phyloP scores from a whole-genome alignment of 1,284 basidiomycete species.

The Ustilago esculenta region DNA sequence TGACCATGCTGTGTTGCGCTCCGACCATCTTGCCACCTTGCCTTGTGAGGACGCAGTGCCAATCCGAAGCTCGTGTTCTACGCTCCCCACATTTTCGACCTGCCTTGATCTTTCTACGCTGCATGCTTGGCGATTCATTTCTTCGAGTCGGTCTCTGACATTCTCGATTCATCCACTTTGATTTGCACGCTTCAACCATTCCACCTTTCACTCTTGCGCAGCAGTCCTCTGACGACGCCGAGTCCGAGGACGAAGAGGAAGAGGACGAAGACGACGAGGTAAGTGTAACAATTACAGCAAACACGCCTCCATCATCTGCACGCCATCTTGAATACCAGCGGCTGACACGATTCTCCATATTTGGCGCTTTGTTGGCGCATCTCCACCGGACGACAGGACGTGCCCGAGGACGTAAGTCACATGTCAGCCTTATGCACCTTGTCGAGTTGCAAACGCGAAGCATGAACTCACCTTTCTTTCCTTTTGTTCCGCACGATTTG shows the following conservation, averaged over 20 bases:
- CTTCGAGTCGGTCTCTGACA: slow-evolving; percentile 4
- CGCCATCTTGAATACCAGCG: too few species aligned
- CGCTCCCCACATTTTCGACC: too few species aligned
- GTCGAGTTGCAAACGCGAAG: background rate
- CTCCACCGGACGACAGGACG: slow-evolving; percentile 51
- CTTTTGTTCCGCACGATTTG: background rate
- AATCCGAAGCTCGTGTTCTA: too few species aligned
- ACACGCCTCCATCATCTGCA: too few species aligned
- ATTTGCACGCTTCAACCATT: background rate
- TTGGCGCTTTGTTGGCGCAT: too few species aligned
- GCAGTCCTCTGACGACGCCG: slow-evolving; percentile 37
- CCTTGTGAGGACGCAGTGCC: too few species aligned
- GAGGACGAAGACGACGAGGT: slow-evolving; percentile 50
- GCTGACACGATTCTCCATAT: too few species aligned
- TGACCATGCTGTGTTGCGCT: too few species aligned
- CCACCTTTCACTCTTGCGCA: slow-evolving; percentile 3
- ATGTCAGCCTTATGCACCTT: background rate
- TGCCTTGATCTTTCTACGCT: too few species aligned
- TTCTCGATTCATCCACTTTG: background rate
- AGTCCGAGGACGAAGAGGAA: slow-evolving; percentile 50
- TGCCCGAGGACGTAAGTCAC: slow-evolving; percentile 64
- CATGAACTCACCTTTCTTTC: background rate
- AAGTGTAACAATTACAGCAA: slow-evolving; percentile 41
- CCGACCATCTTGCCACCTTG: too few species aligned
- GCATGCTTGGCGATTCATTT: background rate